These are phyloP conservation scores for Aspergillus tubingensis DNA, from an alignment of 2,329 filamentous ascomycete genomes.

Conservation along the genomic window DNA sequence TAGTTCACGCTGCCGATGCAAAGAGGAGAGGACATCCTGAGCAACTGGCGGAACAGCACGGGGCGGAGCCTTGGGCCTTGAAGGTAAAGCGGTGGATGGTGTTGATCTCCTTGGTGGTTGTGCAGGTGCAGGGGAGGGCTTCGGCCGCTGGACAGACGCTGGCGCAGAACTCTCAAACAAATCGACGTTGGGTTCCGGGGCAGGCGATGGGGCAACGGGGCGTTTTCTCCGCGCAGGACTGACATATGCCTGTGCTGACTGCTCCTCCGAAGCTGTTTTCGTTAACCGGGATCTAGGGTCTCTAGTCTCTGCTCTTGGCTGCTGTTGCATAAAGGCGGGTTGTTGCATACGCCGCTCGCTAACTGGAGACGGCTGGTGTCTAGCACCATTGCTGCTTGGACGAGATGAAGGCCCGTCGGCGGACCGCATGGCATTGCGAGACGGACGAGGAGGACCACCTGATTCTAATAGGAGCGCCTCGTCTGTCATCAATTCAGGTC, in stretches of 20 bases:
- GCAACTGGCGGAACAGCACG: conserved; percentile 66
- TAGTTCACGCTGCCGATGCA: conserved; percentile 73
- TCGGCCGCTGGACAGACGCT: conserved; percentile 28
- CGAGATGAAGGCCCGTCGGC: conserved; percentile 24
- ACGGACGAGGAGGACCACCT: conserved; percentile 27
- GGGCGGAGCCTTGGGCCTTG: conserved; percentile 50
- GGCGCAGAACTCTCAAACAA: conserved; percentile 58
- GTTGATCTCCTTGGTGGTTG: conserved; percentile 44
- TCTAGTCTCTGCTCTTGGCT: conserved; percentile 37
- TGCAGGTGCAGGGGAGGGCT: conserved; percentile 36
- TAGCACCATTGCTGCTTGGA: conserved; percentile 22
- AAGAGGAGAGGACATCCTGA: conserved; percentile 69
- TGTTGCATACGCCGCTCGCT: conserved; percentile 29
- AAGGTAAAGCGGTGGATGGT: conserved; percentile 48
- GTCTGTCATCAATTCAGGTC: conserved; percentile 54
- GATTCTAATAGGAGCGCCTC: conserved; percentile 51
- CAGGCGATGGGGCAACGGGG: conserved; percentile 50
- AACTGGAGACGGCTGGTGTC: conserved; percentile 25
- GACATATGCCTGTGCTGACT: conserved; percentile 79
- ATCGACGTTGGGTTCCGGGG: conserved; percentile 57
- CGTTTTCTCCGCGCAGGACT: conserved; percentile 79
- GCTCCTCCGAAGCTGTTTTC: conserved; percentile 74
- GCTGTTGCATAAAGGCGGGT: conserved; percentile 60
- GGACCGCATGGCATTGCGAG: conserved; percentile 30
- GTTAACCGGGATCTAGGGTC: conserved; percentile 66